Evolutionary conservation across 306 rosid species (phyloP).

Genomic region (Begonia loranthoides): DNA sequence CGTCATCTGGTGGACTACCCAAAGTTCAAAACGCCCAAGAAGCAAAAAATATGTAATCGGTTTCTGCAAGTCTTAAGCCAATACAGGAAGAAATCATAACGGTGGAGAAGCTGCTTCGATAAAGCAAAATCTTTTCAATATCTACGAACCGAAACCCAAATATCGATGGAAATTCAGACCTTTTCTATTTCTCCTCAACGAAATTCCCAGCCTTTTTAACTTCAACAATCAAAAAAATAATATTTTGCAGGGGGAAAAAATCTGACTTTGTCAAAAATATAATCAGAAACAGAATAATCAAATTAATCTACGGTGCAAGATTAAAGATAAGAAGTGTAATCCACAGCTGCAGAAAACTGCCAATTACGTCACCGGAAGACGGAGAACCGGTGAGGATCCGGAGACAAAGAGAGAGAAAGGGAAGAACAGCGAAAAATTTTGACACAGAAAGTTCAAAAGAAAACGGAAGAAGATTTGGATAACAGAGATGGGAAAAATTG

Average conservation of each 20-base stretch:
- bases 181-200: neutral
- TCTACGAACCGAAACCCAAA: conserved; percentile 10
- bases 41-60: conserved; percentile 7
- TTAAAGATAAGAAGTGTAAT: conserved; percentile 5
- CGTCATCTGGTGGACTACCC: conserved; percentile 30
- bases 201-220: neutral
- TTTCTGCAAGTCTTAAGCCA: conserved; percentile 4
- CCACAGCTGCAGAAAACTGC: conserved; percentile 12
- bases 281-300: conserved; percentile 9
- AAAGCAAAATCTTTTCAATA: conserved; percentile 16
- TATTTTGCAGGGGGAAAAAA: neutral
- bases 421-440: neutral
- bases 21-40: conserved; percentile 15
- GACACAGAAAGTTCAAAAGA: conserved; percentile 12
- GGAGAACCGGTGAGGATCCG: conserved; percentile 31
- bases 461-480: conserved; percentile 18
- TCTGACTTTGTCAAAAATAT: conserved; percentile 3
- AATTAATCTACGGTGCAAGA: conserved; percentile 14
- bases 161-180: conserved; percentile 2
- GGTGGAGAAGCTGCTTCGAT: conserved; percentile 14
- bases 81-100: conserved; percentile 2
- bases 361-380: conserved; percentile 28
- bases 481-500: conserved; percentile 19
- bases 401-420: conserved; percentile 27
- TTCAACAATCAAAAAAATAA: neutral